phyloP scores from a whole-genome alignment of 805 yeast species.

The Clavispora phyllophila region DNA sequence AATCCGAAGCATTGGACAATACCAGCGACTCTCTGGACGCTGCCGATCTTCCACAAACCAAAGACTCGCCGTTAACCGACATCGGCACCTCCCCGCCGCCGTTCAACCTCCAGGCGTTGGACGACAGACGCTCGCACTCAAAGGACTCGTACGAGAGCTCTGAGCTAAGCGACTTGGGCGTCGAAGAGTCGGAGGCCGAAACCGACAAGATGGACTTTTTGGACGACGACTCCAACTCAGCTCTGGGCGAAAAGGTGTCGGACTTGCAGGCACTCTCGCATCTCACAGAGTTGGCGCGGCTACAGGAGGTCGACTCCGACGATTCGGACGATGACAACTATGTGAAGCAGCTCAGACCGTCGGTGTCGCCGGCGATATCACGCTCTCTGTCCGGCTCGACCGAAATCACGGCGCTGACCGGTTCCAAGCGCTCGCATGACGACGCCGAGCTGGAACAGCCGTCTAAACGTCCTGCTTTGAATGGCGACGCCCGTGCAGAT shows the following conservation, averaged over 20 bases:
- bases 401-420: not conserved
- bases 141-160: constrained; percentile 35
- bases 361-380: not conserved
- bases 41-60: constrained; percentile 4
- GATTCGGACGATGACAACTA: constrained; percentile 17
- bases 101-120: constrained; percentile 20
- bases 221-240: constrained; percentile 25
- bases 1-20: not conserved
- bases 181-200: constrained; percentile 78
- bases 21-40: not conserved
- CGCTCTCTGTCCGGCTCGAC: not conserved
- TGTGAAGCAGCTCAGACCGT: not conserved
- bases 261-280: constrained; percentile 37
- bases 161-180: constrained; percentile 49
- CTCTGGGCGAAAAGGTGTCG: constrained; percentile 20
- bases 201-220: constrained; percentile 76
- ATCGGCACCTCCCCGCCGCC: constrained; percentile 39
- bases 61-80: constrained; percentile 38
- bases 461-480: not conserved
- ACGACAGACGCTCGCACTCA: constrained; percentile 6
- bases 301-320: constrained; percentile 34
- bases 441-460: not conserved
- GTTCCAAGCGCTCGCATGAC: not conserved
- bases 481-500: not conserved
- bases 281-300: constrained; percentile 38